Base-by-base conservation (phyloP, 441 rosid genomes). In the Capsella rubella region DNA sequence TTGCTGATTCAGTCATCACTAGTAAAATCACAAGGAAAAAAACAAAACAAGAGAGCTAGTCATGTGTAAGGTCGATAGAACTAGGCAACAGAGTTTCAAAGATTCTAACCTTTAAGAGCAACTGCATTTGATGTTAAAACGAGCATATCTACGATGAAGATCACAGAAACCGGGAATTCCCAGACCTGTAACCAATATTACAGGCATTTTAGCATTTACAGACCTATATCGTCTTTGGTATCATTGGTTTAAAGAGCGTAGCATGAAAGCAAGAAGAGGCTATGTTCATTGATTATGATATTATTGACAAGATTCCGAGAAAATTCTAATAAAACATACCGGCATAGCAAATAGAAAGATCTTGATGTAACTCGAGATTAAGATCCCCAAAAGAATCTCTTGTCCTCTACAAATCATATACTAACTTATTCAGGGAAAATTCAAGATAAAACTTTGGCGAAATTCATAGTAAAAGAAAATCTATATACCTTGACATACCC, bases 321-420 rank as follows among this genome's bases (percentile, higher is more conserved):
- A 14, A 25, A 14, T n/a, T n/a, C 21, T 4, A 6, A 55, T 42
- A 32, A 51, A 31, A 56, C 83, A 59, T 84, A 92, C 97, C 94
- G 83, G 87, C 91, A 84, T 89, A 57, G 92, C 84, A 53, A 87
- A 56, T 54, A 87, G 85, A 66, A 84, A 83, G 69, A 89, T 81
- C 88, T 86, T 92, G 77, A 84, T 81, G 80, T 88, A 92, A 81
- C 94, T 94, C 40, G 96, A 95, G 77, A 94, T 82, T 45, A 90
- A 67, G 37, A 89, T 70, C 31, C 87, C 89, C 16, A 84, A 80
- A 56, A 84, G 64, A 81, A 89, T 42, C 65, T 88, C 84, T 64
- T 76, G 78, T 70, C 56, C 70, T 75, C 97, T 92, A 83, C 18
- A 47, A 71, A 34, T 32, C 34, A 53, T 34, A 61, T 8, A 21